Evolutionary conservation across 768 basidiomycete species (phyloP).

Genomic region (Leccinum variicolor): DNA sequence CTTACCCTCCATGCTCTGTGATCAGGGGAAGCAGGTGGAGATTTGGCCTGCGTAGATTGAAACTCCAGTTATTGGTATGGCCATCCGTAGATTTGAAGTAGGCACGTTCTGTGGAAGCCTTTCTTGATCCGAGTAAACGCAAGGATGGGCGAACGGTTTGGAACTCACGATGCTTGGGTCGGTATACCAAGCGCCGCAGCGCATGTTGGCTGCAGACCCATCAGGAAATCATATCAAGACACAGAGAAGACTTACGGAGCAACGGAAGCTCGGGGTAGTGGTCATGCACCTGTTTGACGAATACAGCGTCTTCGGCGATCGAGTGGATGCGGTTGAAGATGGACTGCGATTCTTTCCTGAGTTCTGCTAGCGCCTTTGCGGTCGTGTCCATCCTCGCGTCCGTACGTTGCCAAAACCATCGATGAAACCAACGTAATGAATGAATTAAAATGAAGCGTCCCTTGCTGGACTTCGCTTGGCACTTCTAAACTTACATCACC

Average conservation of each 20-base stretch:
- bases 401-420: background rate
- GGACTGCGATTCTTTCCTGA: slow-evolving; percentile 70
- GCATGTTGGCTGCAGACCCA: slow-evolving; percentile 68
- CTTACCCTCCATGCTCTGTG: slow-evolving; percentile 56
- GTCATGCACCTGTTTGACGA: slow-evolving; percentile 55
- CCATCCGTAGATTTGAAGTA: slow-evolving; percentile 96
- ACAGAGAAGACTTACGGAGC: slow-evolving; percentile 42
- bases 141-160: background rate
- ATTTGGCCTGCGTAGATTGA: slow-evolving; percentile 82
- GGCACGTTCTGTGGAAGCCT: slow-evolving; percentile 34
- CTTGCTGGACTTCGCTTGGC: background rate
- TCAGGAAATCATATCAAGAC: background rate
- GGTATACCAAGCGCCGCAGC: slow-evolving; percentile 94
- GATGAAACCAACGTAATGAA: background rate
- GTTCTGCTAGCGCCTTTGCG: slow-evolving; percentile 17
- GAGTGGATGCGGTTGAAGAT: slow-evolving; percentile 88
- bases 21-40: slow-evolving; percentile 69
- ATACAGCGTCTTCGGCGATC: slow-evolving; percentile 70
- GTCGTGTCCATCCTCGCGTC: background rate
- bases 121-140: background rate
- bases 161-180: slow-evolving; percentile 58
- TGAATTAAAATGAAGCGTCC: background rate
- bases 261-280: slow-evolving; percentile 51
- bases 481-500: slow-evolving; percentile 8
- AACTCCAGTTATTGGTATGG: slow-evolving; percentile 80